These are phyloP conservation scores for Phaseolus coccineus DNA, from an alignment of 331 rosid species.

Conservation along the genomic window DNA sequence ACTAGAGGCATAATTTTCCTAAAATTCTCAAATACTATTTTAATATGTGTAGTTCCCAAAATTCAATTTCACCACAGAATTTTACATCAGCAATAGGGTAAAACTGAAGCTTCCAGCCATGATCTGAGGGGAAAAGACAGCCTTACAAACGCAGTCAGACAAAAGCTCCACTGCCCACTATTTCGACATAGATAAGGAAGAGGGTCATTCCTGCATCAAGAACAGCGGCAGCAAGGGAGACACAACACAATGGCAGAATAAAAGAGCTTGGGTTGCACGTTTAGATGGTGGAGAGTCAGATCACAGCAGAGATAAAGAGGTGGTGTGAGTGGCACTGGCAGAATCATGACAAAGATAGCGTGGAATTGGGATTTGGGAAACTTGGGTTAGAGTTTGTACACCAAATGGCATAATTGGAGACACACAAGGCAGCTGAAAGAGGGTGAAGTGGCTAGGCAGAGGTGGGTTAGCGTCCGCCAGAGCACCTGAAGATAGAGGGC, in stretches of 20 bases:
- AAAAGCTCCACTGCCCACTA: neutral
- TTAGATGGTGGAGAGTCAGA: neutral
- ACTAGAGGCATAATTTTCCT: neutral
- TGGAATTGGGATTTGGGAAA: neutral
- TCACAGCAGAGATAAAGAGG: neutral
- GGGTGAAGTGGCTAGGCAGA: too few relatives aligned
- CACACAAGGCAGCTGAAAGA: neutral
- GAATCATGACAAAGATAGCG: neutral
- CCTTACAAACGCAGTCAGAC: neutral
- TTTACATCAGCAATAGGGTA: conserved; percentile 14
- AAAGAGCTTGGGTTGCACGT: neutral
- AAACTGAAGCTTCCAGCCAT: neutral
- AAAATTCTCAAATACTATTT: neutral
- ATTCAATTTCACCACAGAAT: conserved; percentile 7
- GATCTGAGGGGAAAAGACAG: neutral
- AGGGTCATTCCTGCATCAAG: too few relatives aligned
- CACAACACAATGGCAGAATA: neutral
- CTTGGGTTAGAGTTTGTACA: neutral
- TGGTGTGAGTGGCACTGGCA: neutral
- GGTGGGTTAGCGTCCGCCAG: neutral
- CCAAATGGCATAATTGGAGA: neutral
- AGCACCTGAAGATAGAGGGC: neutral
- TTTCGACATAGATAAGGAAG: neutral
- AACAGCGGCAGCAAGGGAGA: too few relatives aligned
- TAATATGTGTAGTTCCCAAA: neutral